phyloP scores from a whole-genome alignment of 1,139 yeast species.

The Suhomyces guaymorum region DNA sequence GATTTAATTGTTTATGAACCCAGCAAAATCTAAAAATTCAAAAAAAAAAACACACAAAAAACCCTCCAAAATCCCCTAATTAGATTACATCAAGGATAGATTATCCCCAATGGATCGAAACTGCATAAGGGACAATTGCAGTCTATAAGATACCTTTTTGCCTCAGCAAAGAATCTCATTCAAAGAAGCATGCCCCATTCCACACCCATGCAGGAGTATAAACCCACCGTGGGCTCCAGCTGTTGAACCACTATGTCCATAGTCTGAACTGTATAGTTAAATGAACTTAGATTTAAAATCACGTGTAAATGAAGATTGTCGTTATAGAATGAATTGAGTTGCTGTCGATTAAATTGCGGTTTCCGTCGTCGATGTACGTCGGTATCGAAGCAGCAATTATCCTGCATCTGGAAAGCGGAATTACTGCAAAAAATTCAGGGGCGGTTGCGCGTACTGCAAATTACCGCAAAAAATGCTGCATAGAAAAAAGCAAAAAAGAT shows the following conservation, averaged over 20 bases:
- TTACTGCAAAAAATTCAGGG: conserved; percentile 12
- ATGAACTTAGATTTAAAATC: conserved; percentile 1
- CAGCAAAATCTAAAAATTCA: conserved; percentile 1
- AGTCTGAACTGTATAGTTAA: conserved; percentile 7
- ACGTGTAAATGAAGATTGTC: too few relatives aligned
- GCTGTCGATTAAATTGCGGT: neutral
- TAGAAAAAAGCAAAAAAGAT: conserved; percentile 11
- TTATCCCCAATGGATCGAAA: too few relatives aligned
- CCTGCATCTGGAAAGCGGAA: too few relatives aligned
- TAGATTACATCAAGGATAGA: too few relatives aligned
- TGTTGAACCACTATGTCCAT: conserved; percentile 3
- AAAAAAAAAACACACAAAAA: conserved; percentile 1
- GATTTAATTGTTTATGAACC: conserved; percentile 7
- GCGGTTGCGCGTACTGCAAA: conserved; percentile 2
- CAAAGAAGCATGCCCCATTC: too few relatives aligned
- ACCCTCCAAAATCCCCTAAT: too few relatives aligned
- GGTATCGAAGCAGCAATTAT: too few relatives aligned
- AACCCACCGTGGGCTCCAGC: too few relatives aligned
- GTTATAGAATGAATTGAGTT: too few relatives aligned
- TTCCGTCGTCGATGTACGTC: neutral
- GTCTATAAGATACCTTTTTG: neutral
- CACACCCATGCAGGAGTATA: too few relatives aligned
- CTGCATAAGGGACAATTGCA: neutral
- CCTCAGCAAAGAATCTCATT: neutral
- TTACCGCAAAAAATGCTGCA: conserved; percentile 10